A percentile compares a stretch with the other conserved stretches of the same genome.
These are phyloP conservation scores for Mortierella claussenii DNA, from an alignment of 192 early-diverging fungal species.

Conservation along the genomic window DNA sequence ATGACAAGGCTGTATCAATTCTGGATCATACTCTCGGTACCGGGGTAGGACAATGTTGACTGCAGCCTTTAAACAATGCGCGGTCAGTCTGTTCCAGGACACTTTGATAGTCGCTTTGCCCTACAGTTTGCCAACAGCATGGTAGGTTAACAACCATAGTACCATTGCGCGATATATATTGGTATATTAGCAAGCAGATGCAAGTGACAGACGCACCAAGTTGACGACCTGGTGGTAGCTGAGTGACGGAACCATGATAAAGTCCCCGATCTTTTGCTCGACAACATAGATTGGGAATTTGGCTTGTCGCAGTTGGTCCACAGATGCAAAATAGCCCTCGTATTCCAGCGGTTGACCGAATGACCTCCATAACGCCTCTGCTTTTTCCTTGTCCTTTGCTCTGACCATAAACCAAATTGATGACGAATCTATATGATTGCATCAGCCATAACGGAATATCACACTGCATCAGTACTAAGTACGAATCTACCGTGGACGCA, in stretches of 20 bases:
- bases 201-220: constrained; percentile 17
- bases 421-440: constrained; percentile 16
- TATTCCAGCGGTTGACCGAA: constrained; percentile 34
- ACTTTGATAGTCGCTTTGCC: constrained; percentile 50
- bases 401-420: constrained; percentile 48
- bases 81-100: constrained; percentile 46
- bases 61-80: constrained; percentile 26
- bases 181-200: too few relatives aligned
- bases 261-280: constrained; percentile 41
- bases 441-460: too few relatives aligned
- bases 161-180: too few relatives aligned
- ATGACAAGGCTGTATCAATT: not conserved
- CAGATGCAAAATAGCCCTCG: constrained; percentile 36
- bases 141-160: too few relatives aligned
- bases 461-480: too few relatives aligned
- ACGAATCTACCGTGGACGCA: too few relatives aligned
- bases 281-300: constrained; percentile 40
- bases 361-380: constrained; percentile 24
- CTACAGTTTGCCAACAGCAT: too few relatives aligned
- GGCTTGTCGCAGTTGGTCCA: constrained; percentile 28
- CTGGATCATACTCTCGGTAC: constrained; percentile 33
- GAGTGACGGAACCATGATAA: constrained; percentile 44
- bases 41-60: constrained; percentile 33
- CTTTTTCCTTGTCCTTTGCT: constrained; percentile 23
- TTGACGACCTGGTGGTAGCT: constrained; percentile 47